phyloP scores from a whole-genome alignment of 83 land plant species.

The Larix sibirica region DNA sequence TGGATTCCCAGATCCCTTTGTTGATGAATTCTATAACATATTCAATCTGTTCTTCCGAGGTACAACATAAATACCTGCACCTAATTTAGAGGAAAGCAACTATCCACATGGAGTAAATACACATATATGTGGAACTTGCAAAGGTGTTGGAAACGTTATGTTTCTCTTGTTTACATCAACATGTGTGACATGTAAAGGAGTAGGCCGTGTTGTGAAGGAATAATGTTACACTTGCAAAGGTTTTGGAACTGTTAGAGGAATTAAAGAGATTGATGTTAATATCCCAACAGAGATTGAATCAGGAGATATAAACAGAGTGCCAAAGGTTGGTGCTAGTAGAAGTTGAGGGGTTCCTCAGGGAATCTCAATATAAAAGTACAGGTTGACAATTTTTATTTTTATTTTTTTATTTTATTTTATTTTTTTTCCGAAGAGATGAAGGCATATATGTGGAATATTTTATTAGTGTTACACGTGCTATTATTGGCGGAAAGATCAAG shows the following conservation, averaged over 20 bases:
- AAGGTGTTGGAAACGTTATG: constrained; percentile 61
- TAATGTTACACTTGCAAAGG: no score
- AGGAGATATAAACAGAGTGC: constrained; percentile 61
- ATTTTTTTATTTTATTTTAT: no score
- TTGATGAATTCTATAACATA: no score
- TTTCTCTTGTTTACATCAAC: constrained; percentile 65
- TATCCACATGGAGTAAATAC: constrained; percentile 33
- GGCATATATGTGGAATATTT: no score
- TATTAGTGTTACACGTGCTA: constrained; percentile 18
- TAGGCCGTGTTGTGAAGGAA: no score
- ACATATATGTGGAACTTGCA: constrained; percentile 50
- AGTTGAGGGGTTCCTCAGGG: constrained; percentile 43
- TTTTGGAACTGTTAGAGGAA: no score
- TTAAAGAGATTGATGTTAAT: no score
- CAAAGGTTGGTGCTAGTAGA: constrained; percentile 61
- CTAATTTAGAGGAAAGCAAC: constrained; percentile 57
- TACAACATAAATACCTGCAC: no score
- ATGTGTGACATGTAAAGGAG: constrained; percentile 18
- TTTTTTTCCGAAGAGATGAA: no score
- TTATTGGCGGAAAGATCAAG: constrained; percentile 66
- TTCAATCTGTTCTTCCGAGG: no score
- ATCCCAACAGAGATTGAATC: constrained; percentile 48
- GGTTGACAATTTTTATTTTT: constrained; percentile 14
- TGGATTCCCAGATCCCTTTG: no score
- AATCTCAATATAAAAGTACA: constrained; percentile 46